Evolutionary conservation across 176 grass and related monocot genomes (phyloP).

Genomic region (Triticum aestivum): DNA sequence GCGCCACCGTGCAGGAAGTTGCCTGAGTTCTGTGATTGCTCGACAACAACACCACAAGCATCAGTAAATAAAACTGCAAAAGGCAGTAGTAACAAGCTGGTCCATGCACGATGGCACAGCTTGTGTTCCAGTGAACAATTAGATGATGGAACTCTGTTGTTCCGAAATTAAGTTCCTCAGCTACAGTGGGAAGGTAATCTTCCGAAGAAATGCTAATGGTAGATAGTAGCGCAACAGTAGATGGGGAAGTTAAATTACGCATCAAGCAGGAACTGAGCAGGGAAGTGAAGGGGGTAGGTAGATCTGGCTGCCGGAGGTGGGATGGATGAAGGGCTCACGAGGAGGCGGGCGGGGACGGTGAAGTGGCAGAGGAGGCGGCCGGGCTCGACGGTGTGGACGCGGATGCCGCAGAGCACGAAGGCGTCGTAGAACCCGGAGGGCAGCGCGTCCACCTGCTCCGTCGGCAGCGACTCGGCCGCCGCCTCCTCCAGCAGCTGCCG

Average conservation of each 20-base stretch:
- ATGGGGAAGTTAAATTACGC: too few relatives aligned
- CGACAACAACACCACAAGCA: not conserved
- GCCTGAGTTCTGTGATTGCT: conserved; percentile 53
- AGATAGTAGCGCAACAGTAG: not conserved
- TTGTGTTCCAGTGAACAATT: not conserved
- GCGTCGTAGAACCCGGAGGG: conserved; percentile 84
- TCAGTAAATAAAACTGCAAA: not conserved
- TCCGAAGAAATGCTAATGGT: not conserved
- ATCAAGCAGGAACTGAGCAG: not conserved
- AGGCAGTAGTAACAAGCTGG: not conserved
- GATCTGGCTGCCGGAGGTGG: not conserved
- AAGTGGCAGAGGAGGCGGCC: conserved; percentile 79
- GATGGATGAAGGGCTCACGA: conserved; percentile 33
- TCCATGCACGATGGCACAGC: not conserved
- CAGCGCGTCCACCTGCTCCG: conserved; percentile 36
- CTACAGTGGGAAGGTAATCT: not conserved
- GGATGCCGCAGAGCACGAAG: conserved; percentile 82
- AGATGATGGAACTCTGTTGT: not conserved
- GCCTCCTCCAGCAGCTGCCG: conserved; percentile 62
- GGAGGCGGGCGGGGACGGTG: conserved; percentile 74
- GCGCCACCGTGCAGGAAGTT: conserved; percentile 88
- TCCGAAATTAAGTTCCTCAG: not conserved
- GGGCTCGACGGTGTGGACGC: conserved; percentile 51
- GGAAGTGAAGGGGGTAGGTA: not conserved
- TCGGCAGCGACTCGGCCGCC: conserved; percentile 42